Conservation (phyloP, 116 monocot species). For the Posidonia oceanica region DNA sequence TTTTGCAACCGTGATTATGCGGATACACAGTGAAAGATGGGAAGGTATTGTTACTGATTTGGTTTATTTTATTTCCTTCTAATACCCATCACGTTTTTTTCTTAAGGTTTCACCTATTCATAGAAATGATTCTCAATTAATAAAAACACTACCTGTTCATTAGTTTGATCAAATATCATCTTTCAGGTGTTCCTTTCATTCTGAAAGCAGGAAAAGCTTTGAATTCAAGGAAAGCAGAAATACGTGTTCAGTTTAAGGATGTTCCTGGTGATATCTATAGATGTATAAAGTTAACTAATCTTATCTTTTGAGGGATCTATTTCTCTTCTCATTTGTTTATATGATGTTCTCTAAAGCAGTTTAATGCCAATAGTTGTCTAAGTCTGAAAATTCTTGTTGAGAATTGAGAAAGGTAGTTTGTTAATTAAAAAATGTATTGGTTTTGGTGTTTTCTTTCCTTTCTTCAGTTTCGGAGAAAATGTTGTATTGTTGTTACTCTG, state of each 20-base stretch:
- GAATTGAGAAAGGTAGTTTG: too few relatives aligned
- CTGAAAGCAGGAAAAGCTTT: slow-evolving; percentile 96
- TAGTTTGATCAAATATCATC: background rate
- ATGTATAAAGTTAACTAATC: slow-evolving; percentile 32
- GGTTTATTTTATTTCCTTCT: background rate
- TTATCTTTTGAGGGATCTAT: background rate
- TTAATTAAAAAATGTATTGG: too few relatives aligned
- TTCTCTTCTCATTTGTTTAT: background rate
- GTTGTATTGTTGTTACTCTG: too few relatives aligned
- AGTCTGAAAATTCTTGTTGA: too few relatives aligned
- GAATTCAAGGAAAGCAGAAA: slow-evolving; percentile 90
- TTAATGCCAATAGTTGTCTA: too few relatives aligned
- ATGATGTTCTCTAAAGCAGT: too few relatives aligned
- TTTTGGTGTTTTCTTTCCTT: too few relatives aligned
- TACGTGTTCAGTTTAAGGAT: slow-evolving; percentile 95
- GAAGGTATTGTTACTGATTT: slow-evolving; percentile 42
- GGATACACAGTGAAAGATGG: slow-evolving; percentile 98
- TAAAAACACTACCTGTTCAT: too few relatives aligned
- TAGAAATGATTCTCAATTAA: background rate
- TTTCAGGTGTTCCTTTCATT: slow-evolving; percentile 90
- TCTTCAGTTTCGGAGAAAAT: too few relatives aligned
- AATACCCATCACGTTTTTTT: background rate
- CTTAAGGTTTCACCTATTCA: background rate
- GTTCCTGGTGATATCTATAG: slow-evolving; percentile 94
- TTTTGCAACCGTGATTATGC: slow-evolving; percentile 72